These are phyloP conservation scores for Naumovozyma castellii DNA, from an alignment of 805 yeast species.

Conservation along the genomic window DNA sequence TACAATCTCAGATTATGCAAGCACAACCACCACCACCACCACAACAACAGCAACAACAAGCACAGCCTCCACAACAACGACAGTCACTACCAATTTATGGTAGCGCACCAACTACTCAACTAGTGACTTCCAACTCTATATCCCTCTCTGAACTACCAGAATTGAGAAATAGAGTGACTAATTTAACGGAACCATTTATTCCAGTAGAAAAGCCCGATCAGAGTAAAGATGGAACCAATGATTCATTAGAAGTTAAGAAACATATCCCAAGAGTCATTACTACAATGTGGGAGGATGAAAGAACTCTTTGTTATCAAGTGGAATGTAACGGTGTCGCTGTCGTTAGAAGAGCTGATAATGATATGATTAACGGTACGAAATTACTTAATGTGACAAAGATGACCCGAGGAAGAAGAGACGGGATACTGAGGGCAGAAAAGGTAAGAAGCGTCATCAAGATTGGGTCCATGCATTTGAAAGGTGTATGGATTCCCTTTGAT, in stretches of 20 bases:
- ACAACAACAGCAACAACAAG: constrained; percentile 2
- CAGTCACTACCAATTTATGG: constrained; percentile 2
- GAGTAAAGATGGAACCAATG: neutral
- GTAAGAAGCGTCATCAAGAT: constrained; percentile 73
- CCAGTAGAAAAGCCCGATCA: neutral
- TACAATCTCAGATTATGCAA: neutral
- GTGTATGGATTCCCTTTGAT: constrained; percentile 86
- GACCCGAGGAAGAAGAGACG: constrained; percentile 83
- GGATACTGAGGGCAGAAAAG: constrained; percentile 68
- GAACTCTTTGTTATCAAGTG: constrained; percentile 75
- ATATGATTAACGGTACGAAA: constrained; percentile 81
- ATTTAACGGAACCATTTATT: neutral
- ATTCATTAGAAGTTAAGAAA: neutral
- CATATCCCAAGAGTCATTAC: constrained; percentile 53
- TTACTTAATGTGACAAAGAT: constrained; percentile 74
- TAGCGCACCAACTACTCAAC: neutral
- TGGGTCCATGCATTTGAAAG: constrained; percentile 81
- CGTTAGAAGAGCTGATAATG: constrained; percentile 74
- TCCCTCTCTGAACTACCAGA: neutral
- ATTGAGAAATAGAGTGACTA: neutral
- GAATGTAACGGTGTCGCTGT: constrained; percentile 75
- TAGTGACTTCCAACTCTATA: neutral
- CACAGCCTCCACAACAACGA: constrained; percentile 1
- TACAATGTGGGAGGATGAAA: constrained; percentile 87
- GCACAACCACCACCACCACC: constrained; percentile 1